phyloP scores from a whole-genome alignment of 2,329 filamentous ascomycete genomes.

The Aspergillus sclerotialis region DNA sequence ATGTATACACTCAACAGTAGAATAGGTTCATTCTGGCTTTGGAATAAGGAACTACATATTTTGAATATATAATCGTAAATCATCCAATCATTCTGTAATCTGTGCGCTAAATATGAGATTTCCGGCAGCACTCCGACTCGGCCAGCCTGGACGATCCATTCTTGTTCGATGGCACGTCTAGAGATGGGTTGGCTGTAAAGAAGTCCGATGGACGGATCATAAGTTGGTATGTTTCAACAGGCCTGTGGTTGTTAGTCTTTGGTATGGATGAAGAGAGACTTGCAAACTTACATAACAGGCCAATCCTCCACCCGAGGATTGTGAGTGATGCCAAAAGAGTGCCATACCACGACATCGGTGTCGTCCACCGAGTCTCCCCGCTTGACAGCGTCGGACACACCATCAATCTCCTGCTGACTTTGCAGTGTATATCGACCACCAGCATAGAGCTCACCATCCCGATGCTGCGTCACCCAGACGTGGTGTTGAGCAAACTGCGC shows the following conservation, averaged over 20 bases:
- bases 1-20: too few relatives aligned
- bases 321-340: constrained; percentile 38
- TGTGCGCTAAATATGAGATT: constrained; percentile 22
- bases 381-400: constrained; percentile 27
- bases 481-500: constrained; percentile 52
- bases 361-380: constrained; percentile 28
- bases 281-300: constrained; percentile 34
- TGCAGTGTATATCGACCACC: constrained; percentile 52
- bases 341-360: constrained; percentile 39
- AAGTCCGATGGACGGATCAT: constrained; percentile 47
- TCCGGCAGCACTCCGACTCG: constrained; percentile 24
- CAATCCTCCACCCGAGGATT: constrained; percentile 40
- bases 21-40: too few relatives aligned
- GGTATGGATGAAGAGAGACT: too few relatives aligned
- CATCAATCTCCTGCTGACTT: constrained; percentile 33
- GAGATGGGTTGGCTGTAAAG: constrained; percentile 46
- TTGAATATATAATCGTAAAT: neutral
- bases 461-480: constrained; percentile 49
- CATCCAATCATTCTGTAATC: neutral
- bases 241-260: constrained; percentile 19
- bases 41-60: neutral
- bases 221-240: constrained; percentile 31
- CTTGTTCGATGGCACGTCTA: constrained; percentile 44
- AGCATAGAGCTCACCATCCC: constrained; percentile 46
- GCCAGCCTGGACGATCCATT: constrained; percentile 26